Base-by-base conservation (phyloP, 345 rosid genomes). In the Camelina hispida region DNA sequence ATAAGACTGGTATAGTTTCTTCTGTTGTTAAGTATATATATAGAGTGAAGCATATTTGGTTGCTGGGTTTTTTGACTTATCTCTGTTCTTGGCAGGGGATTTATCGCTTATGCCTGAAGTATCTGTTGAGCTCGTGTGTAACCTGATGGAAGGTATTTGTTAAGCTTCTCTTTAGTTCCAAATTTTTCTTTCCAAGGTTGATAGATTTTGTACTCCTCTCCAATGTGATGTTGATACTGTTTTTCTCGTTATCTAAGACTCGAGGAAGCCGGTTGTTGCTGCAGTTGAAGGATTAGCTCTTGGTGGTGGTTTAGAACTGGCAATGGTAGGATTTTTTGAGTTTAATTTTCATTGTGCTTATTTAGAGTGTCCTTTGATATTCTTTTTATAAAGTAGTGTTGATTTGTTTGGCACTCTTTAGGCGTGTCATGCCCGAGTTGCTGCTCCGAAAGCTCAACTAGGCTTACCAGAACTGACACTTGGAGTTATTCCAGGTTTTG, bases 251-350 rank as follows among this genome's bases (percentile, higher is more conserved):
- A 58, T 38, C 5, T 23, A 62, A 94, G 97, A 88, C 82, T 87
- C 89, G 75, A 87, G 84, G 86, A 94, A 91, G 87, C 98, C 98
- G 38, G 55, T 91, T 78, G 97, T 94, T 81, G 97, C 98, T 66
- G 98, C 98, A 54, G 89, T 94, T 35, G 92, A 90, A 85, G 97
- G 98, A 76, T 76, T 94, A 77, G 98, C 98, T 55, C 93, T 94
- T 71, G 98, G 98, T 75, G 98, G 98, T 83, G 98, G 98, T 79
- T 83, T 94, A 65, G 98, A 94, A 76, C 59, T 94, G 61, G 91
- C 96, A 43, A 55, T 94, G 98, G 98, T 94, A 52, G 85, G 85
- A 40, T 14, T 81, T 81, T 67, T 43, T 30, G 0, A 3, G 55
- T 40, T 15, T 42, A 53, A 40, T 16, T 48, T 20, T 10, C 20